These are phyloP conservation scores for Scutellaria baicalensis DNA, from an alignment of 257 asterid genomes.

Conservation along the genomic window DNA sequence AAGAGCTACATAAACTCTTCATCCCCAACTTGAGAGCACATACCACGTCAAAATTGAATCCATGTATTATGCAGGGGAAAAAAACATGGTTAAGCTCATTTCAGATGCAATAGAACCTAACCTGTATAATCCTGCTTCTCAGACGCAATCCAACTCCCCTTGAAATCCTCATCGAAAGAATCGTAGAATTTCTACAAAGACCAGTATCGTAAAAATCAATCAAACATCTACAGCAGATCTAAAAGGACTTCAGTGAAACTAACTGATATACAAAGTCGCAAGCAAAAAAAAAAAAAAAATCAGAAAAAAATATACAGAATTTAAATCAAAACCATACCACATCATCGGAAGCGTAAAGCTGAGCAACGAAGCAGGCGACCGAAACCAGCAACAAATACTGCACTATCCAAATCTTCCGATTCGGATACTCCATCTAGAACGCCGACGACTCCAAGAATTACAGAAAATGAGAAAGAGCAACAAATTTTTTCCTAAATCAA, in stretches of 20 bases:
- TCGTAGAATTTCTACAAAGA: constrained; percentile 63
- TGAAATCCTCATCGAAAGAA: constrained; percentile 75
- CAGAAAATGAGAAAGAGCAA: not conserved
- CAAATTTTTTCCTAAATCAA: not conserved
- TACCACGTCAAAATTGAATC: not conserved
- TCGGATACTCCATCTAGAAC: constrained; percentile 36
- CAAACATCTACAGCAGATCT: constrained; percentile 2
- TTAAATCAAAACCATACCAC: constrained; percentile 32
- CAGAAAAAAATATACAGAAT: not conserved
- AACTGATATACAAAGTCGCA: not conserved
- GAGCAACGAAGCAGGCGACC: constrained; percentile 52
- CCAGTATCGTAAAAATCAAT: constrained; percentile 5
- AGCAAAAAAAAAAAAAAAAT: not conserved
- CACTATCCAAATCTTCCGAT: constrained; percentile 41
- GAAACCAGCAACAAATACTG: constrained; percentile 40
- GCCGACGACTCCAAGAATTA: constrained; percentile 3
- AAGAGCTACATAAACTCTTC: not conserved
- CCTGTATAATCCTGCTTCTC: constrained; percentile 74
- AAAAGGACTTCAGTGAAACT: not conserved
- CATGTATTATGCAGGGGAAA: not conserved
- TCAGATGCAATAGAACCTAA: constrained; percentile 21
- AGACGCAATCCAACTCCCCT: constrained; percentile 74
- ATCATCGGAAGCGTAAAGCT: constrained; percentile 64
- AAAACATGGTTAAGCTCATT: not conserved
- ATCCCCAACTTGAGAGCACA: not conserved